A percentile compares a stretch with the other conserved stretches of the same genome.
phyloP scores from a whole-genome alignment of 2,329 filamentous ascomycete genomes.

The Ophiostoma quercus region DNA sequence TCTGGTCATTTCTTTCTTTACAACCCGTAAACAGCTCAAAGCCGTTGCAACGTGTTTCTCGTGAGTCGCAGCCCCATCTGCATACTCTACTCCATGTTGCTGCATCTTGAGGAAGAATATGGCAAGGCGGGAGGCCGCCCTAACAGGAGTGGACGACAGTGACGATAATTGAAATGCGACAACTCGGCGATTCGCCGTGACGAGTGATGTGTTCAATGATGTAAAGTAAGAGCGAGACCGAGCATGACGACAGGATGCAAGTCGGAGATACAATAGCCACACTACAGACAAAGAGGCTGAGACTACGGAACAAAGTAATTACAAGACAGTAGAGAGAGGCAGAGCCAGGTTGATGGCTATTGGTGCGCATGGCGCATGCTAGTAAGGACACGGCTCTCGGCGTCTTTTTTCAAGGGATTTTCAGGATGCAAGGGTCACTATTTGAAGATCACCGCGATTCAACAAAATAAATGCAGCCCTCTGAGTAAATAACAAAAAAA shows the following conservation, averaged over 20 bases:
- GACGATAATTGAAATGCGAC: no score
- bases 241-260: neutral
- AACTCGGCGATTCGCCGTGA: no score
- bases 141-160: no score
- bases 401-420: no score
- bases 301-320: neutral
- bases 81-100: neutral
- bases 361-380: no score
- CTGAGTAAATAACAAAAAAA: neutral
- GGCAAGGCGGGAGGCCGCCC: neutral
- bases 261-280: no score
- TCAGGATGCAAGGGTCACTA: no score
- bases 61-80: neutral
- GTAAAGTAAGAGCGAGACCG: no score
- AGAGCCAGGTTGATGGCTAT: neutral
- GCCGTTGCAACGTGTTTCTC: slow-evolving; percentile 5
- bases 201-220: no score
- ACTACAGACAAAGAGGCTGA: neutral
- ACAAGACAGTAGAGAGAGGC: neutral
- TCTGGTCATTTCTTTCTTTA: neutral
- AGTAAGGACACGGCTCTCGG: no score
- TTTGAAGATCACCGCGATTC: no score
- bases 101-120: neutral
- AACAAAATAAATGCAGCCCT: no score
- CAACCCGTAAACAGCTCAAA: neutral